These are phyloP conservation scores for Aspergillus nanangensis DNA, from an alignment of 495 filamentous ascomycete genomes.

Conservation along the genomic window DNA sequence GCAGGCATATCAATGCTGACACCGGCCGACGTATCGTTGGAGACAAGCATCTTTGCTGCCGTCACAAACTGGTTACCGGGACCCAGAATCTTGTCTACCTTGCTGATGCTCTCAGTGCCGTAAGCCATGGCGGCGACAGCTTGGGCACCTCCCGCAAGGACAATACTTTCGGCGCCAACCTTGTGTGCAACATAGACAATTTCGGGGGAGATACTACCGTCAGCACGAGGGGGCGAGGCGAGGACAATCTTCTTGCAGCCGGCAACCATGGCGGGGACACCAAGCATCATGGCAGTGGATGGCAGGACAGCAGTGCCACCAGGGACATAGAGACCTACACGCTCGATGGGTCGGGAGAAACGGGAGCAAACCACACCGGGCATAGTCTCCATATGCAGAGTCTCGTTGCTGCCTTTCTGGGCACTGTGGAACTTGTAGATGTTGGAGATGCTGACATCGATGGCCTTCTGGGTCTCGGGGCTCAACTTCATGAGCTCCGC, in stretches of 20 bases:
- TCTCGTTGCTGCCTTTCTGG: conserved; percentile 70
- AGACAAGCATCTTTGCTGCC: conserved; percentile 94
- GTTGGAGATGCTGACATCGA: conserved; percentile 89
- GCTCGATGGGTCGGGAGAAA: conserved; percentile 87
- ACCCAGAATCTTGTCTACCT: conserved; percentile 98
- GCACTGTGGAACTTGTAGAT: conserved; percentile 90
- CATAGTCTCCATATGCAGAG: conserved; percentile 90
- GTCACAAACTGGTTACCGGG: conserved; percentile 99
- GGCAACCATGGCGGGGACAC: conserved; percentile 94
- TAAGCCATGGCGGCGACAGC: conserved; percentile 77
- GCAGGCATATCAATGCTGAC: conserved; percentile 99
- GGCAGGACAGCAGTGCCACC: conserved; percentile 95
- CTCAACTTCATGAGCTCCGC: conserved; percentile 77
- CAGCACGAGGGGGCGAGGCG: conserved; percentile 83
- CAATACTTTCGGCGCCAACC: conserved; percentile 89
- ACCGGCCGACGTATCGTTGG: conserved; percentile 90
- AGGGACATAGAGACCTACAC: conserved; percentile 91
- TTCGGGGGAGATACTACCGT: conserved; percentile 90
- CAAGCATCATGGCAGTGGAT: conserved; percentile 94
- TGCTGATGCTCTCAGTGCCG: conserved; percentile 71
- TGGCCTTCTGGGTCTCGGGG: conserved; percentile 79
- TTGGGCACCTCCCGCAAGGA: conserved; percentile 92
- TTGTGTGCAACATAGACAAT: conserved; percentile 99
- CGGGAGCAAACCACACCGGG: conserved; percentile 92
- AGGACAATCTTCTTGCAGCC: conserved; percentile 95